These are phyloP conservation scores for Pyrenophora tritici-repentis DNA, from an alignment of 2,329 filamentous ascomycete species.

Conservation along the genomic window DNA sequence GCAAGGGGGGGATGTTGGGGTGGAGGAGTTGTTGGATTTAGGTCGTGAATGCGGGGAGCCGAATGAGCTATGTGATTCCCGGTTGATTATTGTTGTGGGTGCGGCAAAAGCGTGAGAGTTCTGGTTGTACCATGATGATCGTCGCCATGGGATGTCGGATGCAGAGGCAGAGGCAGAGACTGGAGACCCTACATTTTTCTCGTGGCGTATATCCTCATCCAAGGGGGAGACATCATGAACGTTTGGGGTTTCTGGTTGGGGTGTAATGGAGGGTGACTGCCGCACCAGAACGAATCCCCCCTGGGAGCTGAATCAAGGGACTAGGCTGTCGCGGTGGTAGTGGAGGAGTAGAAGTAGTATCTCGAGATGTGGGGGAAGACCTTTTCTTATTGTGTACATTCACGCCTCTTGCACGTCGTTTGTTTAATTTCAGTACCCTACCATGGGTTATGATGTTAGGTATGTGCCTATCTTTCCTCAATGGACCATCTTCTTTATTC, in stretches of 20 bases:
- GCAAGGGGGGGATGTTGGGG: constrained; percentile 13
- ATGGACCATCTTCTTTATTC: too few species aligned
- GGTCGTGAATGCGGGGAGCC: constrained; percentile 9
- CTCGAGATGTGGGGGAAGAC: not conserved
- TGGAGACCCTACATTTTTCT: not conserved
- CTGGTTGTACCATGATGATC: constrained; percentile 19
- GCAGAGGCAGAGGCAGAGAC: not conserved
- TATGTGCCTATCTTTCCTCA: too few species aligned
- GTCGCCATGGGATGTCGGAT: constrained; percentile 10
- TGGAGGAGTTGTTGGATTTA: constrained; percentile 4
- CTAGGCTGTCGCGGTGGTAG: constrained; percentile 6
- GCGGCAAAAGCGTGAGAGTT: constrained; percentile 11
- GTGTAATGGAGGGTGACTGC: constrained; percentile 17
- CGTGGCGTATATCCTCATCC: not conserved
- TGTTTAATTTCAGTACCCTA: not conserved
- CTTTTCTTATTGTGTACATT: not conserved
- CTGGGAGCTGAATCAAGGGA: constrained; percentile 30
- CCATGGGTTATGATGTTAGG: not conserved
- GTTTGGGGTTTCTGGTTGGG: constrained; percentile 5
- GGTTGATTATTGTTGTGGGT: constrained; percentile 10
- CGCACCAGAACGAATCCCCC: constrained; percentile 29
- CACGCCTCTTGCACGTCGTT: not conserved
- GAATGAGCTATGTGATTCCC: constrained; percentile 10
- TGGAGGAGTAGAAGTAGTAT: not conserved
- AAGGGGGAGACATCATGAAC: constrained; percentile 5